These are phyloP conservation scores for Wickerhamomyces sydowiorum DNA, from an alignment of 805 yeast species.

Conservation along the genomic window DNA sequence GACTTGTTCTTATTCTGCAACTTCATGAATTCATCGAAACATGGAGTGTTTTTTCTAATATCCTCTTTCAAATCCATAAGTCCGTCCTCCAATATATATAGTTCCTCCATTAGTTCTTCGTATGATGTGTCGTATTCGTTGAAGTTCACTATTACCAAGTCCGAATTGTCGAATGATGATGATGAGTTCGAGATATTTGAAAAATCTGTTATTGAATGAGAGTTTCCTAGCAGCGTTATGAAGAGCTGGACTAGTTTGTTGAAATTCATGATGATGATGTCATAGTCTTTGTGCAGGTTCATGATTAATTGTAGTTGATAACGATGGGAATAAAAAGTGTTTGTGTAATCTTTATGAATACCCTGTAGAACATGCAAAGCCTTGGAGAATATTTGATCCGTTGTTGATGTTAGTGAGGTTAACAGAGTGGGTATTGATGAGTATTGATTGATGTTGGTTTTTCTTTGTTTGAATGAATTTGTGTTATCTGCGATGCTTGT, in stretches of 20 bases:
- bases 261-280: not conserved
- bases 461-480: not conserved
- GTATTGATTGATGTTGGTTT: not conserved
- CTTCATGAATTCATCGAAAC: not conserved
- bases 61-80: slow-evolving; percentile 12
- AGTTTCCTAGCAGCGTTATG: slow-evolving; percentile 3
- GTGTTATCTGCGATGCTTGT: not conserved
- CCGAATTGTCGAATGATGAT: slow-evolving; percentile 9
- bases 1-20: not conserved
- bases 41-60: slow-evolving; percentile 2
- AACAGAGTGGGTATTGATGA: too few species aligned
- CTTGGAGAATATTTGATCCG: too few species aligned
- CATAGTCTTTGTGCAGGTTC: not conserved
- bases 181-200: not conserved
- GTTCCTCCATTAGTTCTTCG: slow-evolving; percentile 1
- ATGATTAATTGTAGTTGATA: not conserved
- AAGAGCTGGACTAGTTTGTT: not conserved
- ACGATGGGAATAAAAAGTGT: too few species aligned
- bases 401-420: too few species aligned
- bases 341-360: too few species aligned
- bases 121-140: slow-evolving; percentile 12
- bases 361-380: too few species aligned
- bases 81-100: slow-evolving; percentile 3
- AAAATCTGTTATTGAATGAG: slow-evolving; percentile 10
- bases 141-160: slow-evolving; percentile 10